These are phyloP conservation scores for Kodamaea nitidulidarum DNA, from an alignment of 805 yeast genomes.

Conservation along the genomic window DNA sequence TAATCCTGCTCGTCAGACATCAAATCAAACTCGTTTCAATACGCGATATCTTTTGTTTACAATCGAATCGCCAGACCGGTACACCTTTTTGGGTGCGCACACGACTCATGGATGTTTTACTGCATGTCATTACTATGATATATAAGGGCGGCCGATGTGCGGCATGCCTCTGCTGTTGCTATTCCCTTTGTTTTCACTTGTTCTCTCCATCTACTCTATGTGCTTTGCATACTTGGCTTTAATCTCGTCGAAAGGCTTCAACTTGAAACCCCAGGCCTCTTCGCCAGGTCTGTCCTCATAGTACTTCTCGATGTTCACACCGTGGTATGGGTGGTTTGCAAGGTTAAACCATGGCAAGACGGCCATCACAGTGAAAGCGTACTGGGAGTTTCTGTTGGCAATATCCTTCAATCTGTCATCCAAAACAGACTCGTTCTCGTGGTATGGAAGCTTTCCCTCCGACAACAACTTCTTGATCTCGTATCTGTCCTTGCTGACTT, in stretches of 20 bases:
- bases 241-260: conserved; percentile 50
- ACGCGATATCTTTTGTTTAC: conserved; percentile 3
- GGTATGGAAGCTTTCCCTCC: conserved; percentile 64
- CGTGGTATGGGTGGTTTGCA: conserved; percentile 78
- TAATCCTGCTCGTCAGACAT: conserved; percentile 54
- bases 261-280: conserved; percentile 52
- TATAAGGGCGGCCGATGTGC: not conserved
- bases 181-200: not conserved
- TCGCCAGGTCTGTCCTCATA: conserved; percentile 53
- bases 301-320: conserved; percentile 51
- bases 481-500: conserved; percentile 67
- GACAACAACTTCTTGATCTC: conserved; percentile 67
- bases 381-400: conserved; percentile 74
- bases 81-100: not conserved
- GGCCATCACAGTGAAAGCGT: conserved; percentile 56
- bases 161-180: not conserved
- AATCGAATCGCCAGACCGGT: not conserved
- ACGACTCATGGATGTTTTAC: conserved; percentile 1
- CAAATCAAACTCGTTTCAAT: not conserved
- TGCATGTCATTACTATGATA: conserved; percentile 1
- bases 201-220: conserved; percentile 17
- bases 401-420: conserved; percentile 68
- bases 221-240: conserved; percentile 29
- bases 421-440: conserved; percentile 50
- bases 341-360: conserved; percentile 80